phyloP scores from a whole-genome alignment of 768 basidiomycete genomes.

The Auriculariales sp. region DNA sequence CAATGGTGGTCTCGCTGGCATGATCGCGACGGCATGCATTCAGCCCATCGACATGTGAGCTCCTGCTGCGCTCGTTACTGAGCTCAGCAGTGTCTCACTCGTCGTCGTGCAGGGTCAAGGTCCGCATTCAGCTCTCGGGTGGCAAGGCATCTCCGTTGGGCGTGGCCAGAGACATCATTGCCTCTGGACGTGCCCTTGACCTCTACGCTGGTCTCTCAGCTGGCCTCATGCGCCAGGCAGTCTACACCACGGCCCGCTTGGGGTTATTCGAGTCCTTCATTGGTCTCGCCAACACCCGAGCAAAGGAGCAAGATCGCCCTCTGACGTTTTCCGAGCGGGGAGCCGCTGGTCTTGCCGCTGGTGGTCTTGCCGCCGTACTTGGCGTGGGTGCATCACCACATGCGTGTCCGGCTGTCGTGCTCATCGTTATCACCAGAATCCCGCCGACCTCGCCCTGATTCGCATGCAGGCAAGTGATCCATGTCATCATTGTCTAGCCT shows the following conservation, averaged over 20 bases:
- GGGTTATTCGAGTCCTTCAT: neutral
- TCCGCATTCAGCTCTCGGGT: neutral
- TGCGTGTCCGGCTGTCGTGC: too few species aligned
- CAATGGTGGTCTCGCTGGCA: neutral
- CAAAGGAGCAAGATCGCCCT: neutral
- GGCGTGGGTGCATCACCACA: too few species aligned
- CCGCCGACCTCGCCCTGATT: neutral
- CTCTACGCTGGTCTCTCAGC: neutral
- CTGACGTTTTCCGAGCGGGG: neutral
- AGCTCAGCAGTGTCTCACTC: neutral
- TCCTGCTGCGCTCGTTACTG: neutral
- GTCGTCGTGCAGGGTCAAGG: neutral
- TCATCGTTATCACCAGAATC: too few species aligned
- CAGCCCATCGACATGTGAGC: neutral
- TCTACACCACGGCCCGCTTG: neutral
- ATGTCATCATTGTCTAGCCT: too few species aligned
- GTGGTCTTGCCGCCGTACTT: neutral
- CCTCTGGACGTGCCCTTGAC: neutral
- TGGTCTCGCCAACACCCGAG: neutral
- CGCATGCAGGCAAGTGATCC: neutral
- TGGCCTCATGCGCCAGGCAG: neutral
- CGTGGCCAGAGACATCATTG: neutral
- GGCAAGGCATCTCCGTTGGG: neutral
- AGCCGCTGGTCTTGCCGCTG: neutral
- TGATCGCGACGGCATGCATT: neutral